These are phyloP conservation scores for Echites panduratus DNA, from an alignment of 257 asterid species.

Conservation along the genomic window DNA sequence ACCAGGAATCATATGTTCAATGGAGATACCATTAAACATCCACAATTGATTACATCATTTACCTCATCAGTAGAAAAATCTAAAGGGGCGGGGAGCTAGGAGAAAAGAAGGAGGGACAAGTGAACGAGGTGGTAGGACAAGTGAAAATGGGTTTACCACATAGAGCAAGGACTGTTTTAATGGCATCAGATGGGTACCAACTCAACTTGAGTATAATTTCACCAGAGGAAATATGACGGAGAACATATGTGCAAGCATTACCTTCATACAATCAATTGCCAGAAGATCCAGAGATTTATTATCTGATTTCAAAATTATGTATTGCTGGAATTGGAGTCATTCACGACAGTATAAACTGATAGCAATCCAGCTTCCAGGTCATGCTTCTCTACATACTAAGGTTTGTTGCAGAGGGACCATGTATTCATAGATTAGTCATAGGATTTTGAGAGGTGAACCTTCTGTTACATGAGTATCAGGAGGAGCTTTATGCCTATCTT, in stretches of 20 bases:
- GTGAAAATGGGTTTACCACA: conserved; percentile 79
- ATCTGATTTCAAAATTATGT: conserved; percentile 32
- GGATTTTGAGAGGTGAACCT: conserved; percentile 18
- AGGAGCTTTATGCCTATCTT: conserved; percentile 36
- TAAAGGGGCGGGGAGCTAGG: neutral
- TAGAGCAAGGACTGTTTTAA: conserved; percentile 35
- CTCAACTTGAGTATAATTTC: conserved; percentile 62
- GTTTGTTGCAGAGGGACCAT: conserved; percentile 24
- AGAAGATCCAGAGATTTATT: conserved; percentile 33
- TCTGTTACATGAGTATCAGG: conserved; percentile 21
- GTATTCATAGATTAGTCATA: conserved; percentile 13
- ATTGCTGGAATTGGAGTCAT: conserved; percentile 29
- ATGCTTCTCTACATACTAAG: neutral
- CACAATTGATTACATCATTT: neutral
- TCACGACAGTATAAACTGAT: conserved; percentile 1
- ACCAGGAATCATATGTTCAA: conserved; percentile 58
- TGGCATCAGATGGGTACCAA: conserved; percentile 47
- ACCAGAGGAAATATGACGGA: conserved; percentile 58
- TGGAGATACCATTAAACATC: conserved; percentile 26
- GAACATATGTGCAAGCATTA: conserved; percentile 72
- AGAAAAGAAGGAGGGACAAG: conserved; percentile 18
- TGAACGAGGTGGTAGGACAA: conserved; percentile 86
- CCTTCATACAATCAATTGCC: conserved; percentile 37
- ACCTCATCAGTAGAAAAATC: neutral
- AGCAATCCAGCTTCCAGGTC: conserved; percentile 11